Conservation (phyloP, 1,139 yeast genomes). For the Petasospora rhodanensis region DNA sequence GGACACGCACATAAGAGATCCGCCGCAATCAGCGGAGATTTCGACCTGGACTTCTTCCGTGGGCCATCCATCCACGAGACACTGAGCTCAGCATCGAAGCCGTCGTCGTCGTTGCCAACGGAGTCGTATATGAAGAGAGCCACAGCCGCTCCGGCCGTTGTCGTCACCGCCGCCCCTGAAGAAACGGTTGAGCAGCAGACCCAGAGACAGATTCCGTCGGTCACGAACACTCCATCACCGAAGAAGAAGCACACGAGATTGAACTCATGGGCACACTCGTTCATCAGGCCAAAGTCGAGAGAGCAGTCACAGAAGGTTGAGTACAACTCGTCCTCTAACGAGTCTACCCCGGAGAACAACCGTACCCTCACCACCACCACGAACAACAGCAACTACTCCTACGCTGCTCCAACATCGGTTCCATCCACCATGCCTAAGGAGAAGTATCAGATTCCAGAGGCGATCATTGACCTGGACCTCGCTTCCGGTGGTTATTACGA, state of each 20-base stretch:
- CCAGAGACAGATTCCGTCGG: no score
- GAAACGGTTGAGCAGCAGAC: no score
- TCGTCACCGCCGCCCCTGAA: constrained; percentile 18
- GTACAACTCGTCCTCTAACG: constrained; percentile 22
- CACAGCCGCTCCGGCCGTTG: constrained; percentile 11
- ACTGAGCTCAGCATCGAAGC: constrained; percentile 19
- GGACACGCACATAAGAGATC: constrained; percentile 66
- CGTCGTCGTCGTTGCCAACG: constrained; percentile 5
- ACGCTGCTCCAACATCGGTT: no score
- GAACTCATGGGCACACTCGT: constrained; percentile 24
- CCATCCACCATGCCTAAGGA: constrained; percentile 9
- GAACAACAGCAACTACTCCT: constrained; percentile 6
- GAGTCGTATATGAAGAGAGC: constrained; percentile 9
- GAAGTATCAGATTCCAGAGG: constrained; percentile 46
- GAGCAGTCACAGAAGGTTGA: constrained; percentile 6
- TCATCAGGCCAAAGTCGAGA: constrained; percentile 5
- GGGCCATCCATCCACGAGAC: constrained; percentile 23
- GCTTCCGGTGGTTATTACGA: constrained; percentile 37
- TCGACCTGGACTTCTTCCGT: constrained; percentile 38
- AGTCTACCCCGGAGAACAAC: constrained; percentile 23
- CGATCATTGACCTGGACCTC: constrained; percentile 59
- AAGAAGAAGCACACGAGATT: constrained; percentile 18
- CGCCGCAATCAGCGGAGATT: constrained; percentile 72
- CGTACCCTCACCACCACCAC: not conserved
- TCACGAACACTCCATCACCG: constrained; percentile 23